phyloP scores from a whole-genome alignment of 192 early-diverging fungal genomes.

The Coemansia sp. region DNA sequence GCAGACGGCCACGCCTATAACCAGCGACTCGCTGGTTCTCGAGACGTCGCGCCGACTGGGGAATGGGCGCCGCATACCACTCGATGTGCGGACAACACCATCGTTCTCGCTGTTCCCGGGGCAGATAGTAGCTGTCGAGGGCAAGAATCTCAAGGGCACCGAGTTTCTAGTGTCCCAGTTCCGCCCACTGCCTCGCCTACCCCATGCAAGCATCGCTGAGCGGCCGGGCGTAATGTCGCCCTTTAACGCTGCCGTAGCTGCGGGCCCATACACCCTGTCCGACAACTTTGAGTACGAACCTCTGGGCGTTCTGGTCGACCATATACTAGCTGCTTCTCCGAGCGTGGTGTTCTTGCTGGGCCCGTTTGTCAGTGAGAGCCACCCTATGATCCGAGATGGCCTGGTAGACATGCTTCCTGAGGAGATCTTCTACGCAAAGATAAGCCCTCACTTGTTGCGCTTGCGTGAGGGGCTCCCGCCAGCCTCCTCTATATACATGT shows the following conservation, averaged over 20 bases:
- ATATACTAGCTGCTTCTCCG: slow-evolving; percentile 64
- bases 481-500: slow-evolving; percentile 62
- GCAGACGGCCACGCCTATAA: slow-evolving; percentile 36
- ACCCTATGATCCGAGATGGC: slow-evolving; percentile 62
- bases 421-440: slow-evolving; percentile 64
- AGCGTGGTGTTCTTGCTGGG: slow-evolving; percentile 83
- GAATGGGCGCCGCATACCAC: slow-evolving; percentile 65
- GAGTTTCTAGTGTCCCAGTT: slow-evolving; percentile 60
- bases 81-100: slow-evolving; percentile 64
- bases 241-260: slow-evolving; percentile 69
- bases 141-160: slow-evolving; percentile 62
- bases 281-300: slow-evolving; percentile 83
- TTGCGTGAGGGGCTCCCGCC: slow-evolving; percentile 56
- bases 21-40: slow-evolving; percentile 63
- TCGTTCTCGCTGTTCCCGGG: slow-evolving; percentile 88
- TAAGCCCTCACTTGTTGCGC: slow-evolving; percentile 62
- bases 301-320: slow-evolving; percentile 73
- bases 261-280: slow-evolving; percentile 86
- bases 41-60: slow-evolving; percentile 83
- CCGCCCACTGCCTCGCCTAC: slow-evolving; percentile 62
- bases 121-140: slow-evolving; percentile 79
- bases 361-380: slow-evolving; percentile 68
- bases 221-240: slow-evolving; percentile 6
- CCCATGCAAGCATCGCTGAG: slow-evolving; percentile 44
- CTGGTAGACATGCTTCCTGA: slow-evolving; percentile 60